A percentile compares a stretch with the other conserved stretches of the same genome.
phyloP scores from a whole-genome alignment of 1,284 basidiomycete genomes.

The Cryptococcus sp. region DNA sequence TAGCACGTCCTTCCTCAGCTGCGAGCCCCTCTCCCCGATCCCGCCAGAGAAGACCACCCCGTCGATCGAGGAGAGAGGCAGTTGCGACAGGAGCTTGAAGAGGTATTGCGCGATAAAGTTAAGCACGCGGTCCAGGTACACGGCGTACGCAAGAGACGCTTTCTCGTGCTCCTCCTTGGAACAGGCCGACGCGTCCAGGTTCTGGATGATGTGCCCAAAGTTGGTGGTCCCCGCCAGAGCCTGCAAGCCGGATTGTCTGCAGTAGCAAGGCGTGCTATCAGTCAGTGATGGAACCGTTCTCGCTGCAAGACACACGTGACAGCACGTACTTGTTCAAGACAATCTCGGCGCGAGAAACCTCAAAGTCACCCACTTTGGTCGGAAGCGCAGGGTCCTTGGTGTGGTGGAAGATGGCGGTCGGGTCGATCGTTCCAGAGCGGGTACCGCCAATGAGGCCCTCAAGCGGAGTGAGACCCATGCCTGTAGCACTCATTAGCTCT shows the following conservation, averaged over 20 bases:
- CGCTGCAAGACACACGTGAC: too few relatives aligned
- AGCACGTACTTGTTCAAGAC: constrained; percentile 66
- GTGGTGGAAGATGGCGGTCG: constrained; percentile 81
- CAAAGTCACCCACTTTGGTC: constrained; percentile 56
- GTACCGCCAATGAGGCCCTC: constrained; percentile 77
- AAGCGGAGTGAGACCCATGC: constrained; percentile 48
- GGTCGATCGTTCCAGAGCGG: constrained; percentile 74
- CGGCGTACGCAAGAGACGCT: constrained; percentile 62
- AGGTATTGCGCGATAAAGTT: constrained; percentile 70
- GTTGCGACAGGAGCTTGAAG: constrained; percentile 60
- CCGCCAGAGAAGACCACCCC: constrained; percentile 81
- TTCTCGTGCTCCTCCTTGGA: constrained; percentile 34
- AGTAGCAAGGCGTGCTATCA: neutral
- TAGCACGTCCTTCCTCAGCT: constrained; percentile 61
- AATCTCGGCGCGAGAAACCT: constrained; percentile 68
- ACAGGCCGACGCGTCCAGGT: constrained; percentile 42
- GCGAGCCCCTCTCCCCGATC: constrained; percentile 69
- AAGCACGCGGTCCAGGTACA: constrained; percentile 71
- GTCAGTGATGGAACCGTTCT: neutral
- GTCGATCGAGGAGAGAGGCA: constrained; percentile 55
- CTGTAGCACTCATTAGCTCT: constrained; percentile 18
- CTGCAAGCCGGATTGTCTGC: constrained; percentile 59
- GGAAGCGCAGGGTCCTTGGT: constrained; percentile 59
- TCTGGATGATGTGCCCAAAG: constrained; percentile 63
- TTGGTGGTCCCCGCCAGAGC: constrained; percentile 71